Evolutionary conservation across 441 rosid genomes (phyloP), one percentile per base, ranked within the genome.

Genomic region (Adansonia gregorii): DNA sequence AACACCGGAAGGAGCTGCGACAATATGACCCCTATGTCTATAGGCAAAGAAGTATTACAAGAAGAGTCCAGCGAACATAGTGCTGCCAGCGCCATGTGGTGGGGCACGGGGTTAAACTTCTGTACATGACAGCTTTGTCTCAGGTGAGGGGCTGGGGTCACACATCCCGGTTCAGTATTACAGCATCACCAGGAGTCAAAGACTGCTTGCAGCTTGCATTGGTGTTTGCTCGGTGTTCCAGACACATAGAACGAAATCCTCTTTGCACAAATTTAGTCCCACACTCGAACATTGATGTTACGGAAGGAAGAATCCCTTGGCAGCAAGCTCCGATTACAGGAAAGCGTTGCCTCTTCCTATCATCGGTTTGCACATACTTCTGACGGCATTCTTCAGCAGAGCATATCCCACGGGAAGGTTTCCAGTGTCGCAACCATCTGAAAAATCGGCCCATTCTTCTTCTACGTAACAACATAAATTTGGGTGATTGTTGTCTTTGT

Each of bases 181-280:
- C 88, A 70, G 91, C 92, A 58, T 48, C 90, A 15, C 48, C 45
- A 6, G 93, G 97, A 20, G 88, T 79, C 31, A 94, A 93, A 48
- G 98, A 92, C 81, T 93, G 98, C 86, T 83, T 24, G 27, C 27
- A 24, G 27, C 27, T 24, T 95, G 82, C 98, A 95, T 76, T 95
- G 98, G 98, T 93, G 98, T 85, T 87, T 95, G 72, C 98, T 94
- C 0, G 98, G 98, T 46, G 94, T 94, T 84, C 98, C 98, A 0
- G 98, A 94, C 78, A 88, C 95, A 6, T 95, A 98, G 98, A 95
- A 95, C 54, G 95, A 92, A 78, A 87, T 93, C 79, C 97, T 95
- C 61, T 88, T 86, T 65, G 96, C 97, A 59, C 90, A 88, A 74
- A 84, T 95, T 45, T 83, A 83, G 65, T 67, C 54, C 69, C 75